phyloP scores from a whole-genome alignment of 805 yeast species.

The Debaryomyces tyrocola region DNA sequence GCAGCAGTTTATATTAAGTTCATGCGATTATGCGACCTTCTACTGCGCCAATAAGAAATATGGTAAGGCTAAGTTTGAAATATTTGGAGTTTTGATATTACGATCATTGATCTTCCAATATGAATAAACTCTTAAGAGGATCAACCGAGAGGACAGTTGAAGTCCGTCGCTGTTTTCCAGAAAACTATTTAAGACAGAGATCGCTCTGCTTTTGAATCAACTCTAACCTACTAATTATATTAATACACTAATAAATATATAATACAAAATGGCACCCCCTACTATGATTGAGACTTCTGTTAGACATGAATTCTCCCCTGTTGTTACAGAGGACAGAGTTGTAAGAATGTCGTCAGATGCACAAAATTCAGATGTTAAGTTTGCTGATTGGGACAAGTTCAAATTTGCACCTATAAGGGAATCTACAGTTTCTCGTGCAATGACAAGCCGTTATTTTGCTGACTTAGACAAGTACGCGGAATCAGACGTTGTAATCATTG shows the following conservation, averaged over 20 bases:
- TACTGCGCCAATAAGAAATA: neutral
- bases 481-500: slow-evolving; percentile 71
- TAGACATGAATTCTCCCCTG: slow-evolving; percentile 7
- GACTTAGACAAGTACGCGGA: slow-evolving; percentile 75
- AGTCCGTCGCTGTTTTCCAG: neutral
- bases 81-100: too few species aligned
- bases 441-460: slow-evolving; percentile 72
- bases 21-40: neutral
- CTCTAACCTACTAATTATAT: neutral
- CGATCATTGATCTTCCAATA: too few species aligned
- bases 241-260: neutral
- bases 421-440: slow-evolving; percentile 76
- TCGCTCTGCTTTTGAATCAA: neutral
- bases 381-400: slow-evolving; percentile 68
- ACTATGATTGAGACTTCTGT: slow-evolving; percentile 27
- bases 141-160: neutral
- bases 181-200: neutral
- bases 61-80: too few species aligned
- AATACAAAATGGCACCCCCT: slow-evolving; percentile 32
- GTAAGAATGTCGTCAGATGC: slow-evolving; percentile 18
- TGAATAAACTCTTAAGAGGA: neutral
- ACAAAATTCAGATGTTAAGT: slow-evolving; percentile 22
- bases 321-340: slow-evolving; percentile 4
- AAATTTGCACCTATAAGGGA: slow-evolving; percentile 73
- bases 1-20: neutral